Base-by-base conservation (phyloP, 345 rosid species). In the Hibiscus syriacus region DNA sequence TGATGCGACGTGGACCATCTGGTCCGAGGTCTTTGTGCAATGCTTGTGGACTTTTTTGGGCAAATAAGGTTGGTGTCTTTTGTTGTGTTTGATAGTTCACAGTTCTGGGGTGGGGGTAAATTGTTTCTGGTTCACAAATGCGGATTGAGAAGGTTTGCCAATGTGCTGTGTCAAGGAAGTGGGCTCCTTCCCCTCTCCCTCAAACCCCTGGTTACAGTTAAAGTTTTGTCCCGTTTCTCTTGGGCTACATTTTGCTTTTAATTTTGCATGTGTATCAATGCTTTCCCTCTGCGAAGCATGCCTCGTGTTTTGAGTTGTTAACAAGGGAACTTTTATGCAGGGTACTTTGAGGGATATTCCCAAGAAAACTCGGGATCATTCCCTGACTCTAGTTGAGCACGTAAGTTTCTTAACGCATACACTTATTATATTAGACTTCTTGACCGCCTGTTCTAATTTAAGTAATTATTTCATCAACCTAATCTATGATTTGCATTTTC, bases 1-100 rank as follows among this genome's bases (percentile, higher is more conserved):
- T 93, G 99, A 93, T 93, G 99, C 90, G 97, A 52, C 97, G 97
- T 25, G 99, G 99, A 66, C 99, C 99, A 60, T 76, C 90, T 50
- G 99, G 99, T 58, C 97, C 92, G 41, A 86, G 97, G 76, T 84
- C 99, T 64, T 92, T 93, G 64, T 93, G 99, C 88, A 93, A 93
- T 86, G 99, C 99, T 23, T 93, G 97, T 79, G 99, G 99, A 32
- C 96, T 93, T 17, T 89, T 87, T 73, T 93, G 97, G 97, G 87
- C 92, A 45, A 89, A 84, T 73, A 89, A 89, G 91, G 98, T 93
- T 30, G 22, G 88, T 79, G 55, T 76, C n/a, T n/a, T n/a, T n/a
- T 58, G 48, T 67, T 29, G 17, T 32, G 66, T n/a, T n/a, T 66
- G 23, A 43, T 45, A 4, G 36, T 45, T 72, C 38, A 2, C 34